Base-by-base conservation (phyloP, 2,329 filamentous ascomycete genomes). In the Myriosclerotinia curreyana region DNA sequence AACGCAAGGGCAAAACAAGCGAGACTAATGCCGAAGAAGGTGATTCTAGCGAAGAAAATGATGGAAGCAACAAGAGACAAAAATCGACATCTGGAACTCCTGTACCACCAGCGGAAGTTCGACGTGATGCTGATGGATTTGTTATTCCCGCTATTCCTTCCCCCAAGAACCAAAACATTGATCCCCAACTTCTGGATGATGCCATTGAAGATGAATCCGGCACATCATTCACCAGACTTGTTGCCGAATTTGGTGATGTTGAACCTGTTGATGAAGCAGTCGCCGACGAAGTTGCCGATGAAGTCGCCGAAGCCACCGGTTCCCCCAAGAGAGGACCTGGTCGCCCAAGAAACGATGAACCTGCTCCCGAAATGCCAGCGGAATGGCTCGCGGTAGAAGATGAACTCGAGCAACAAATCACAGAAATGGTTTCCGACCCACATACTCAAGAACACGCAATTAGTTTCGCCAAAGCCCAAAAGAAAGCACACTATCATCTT, bases 391-490 rank as follows among this genome's bases (percentile, higher is more conserved):
- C 79, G 31, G 83, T 85, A 54, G 88, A 90, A 71, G 76, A 77
- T 0, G 82, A 84, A 67, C 79, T 93, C 0, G 88, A 91, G 71
- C 78, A 82, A 22, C 86, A 92, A 71, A 91, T 94, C 72, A 83
- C 85, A 15, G 84, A 86, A 66, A 84, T 90, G 62, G 84, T 93
- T 69, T 84, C 83, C 70, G 82, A 89, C 69, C 83, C 85, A 0
- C 77, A 83, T 56, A 83, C 82, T 5, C 76, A 80, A 64, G 79
- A 82, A 61, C 83, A 86, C 70, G 82, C 82, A 7, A 81, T 82
- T 64, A 79, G 81, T 0, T 83, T 89, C 64, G 83, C 86, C 12
- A 82, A 79, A 17, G 84, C 84, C 6, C 80, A 83, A 66, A 80
- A 84, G 66, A 79, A 82, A 25, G 84, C 83, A 2, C 77, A 78